These are phyloP conservation scores for Pelargonium nanum DNA, from an alignment of 345 rosid genomes.

Conservation along the genomic window DNA sequence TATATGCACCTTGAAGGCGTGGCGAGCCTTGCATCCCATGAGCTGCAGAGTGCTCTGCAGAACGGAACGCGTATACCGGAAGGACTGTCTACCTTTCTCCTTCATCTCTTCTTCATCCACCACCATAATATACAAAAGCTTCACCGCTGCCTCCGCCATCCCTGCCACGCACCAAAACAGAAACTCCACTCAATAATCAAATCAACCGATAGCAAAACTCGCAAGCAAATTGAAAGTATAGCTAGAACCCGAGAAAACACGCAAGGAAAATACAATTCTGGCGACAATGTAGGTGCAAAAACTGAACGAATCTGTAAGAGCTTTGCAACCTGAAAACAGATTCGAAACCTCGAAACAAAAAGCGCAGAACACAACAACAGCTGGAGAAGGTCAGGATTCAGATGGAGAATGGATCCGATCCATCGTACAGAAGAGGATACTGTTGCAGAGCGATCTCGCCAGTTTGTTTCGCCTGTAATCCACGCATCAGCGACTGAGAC, in stretches of 20 bases:
- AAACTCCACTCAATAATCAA: neutral
- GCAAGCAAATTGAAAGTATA: neutral
- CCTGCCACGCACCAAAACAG: conserved; percentile 9
- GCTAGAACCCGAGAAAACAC: neutral
- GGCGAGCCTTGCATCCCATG: conserved; percentile 97
- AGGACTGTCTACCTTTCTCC: conserved; percentile 40
- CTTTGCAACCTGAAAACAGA: neutral
- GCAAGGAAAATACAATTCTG: too few relatives aligned
- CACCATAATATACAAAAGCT: conserved; percentile 78
- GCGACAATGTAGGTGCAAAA: neutral
- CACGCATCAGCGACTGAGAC: neutral
- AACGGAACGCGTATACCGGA: conserved; percentile 78
- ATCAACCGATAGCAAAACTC: neutral
- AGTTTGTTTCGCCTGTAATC: neutral
- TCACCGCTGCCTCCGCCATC: conserved; percentile 53
- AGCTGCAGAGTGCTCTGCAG: conserved; percentile 90
- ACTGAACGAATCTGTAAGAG: neutral
- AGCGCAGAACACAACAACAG: neutral
- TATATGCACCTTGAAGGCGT: conserved; percentile 99
- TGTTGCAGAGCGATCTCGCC: neutral
- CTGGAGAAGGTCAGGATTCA: neutral
- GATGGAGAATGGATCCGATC: neutral
- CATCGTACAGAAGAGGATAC: neutral
- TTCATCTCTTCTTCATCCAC: conserved; percentile 41
- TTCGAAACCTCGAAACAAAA: neutral